Base-by-base conservation (phyloP, 2,329 filamentous ascomycete species). In the Colletotrichum sp. region DNA sequence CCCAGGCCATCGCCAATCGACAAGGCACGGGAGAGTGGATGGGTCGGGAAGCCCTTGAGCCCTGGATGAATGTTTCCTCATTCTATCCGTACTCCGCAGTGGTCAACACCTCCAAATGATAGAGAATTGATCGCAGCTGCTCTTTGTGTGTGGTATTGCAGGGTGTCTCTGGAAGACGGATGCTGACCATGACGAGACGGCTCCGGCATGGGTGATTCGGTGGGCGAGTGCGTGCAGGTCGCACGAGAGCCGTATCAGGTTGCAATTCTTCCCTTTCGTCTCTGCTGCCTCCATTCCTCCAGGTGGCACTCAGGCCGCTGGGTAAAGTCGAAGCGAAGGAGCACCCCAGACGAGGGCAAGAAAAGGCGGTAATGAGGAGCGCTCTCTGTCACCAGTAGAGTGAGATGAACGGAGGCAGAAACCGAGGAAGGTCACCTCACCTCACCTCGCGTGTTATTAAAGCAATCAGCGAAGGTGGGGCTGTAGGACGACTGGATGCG, bases 401-500 rank as follows among this genome's bases (percentile, higher is more conserved):
- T 34, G 36, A 70, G 57, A 70, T 70, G 67, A 73, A 15, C 71
- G 21, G 21, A 30, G 65, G 55, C 39, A 32, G 52, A 52, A 34
- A 63, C 55, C 64, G 30, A 39, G 30, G 59, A 21, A 65, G 55
- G 39, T 72, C 57, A 67, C 36, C 70, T 65, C 63, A 34, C 65
- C 48, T 34, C 32, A 18, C 60, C 43, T 59, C 21, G 39, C 64
- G 57, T 76, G 59, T 74, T 55, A 76, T 76, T 65, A 76, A 68
- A 24, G 65, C 36, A 76, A 76, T 76, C 65, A 76, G 65, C 43
- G 52, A 57, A 7, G 39, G 74, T 76, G 74, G 74, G 60, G 74
- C 74, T 55, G 70, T 60, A 59, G 64, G 18, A 65, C 48, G 43
- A 36, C 28, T 28, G 55, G 48, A 73, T 69, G 59, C 71, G 74